Conservation (phyloP, 2,329 filamentous ascomycete genomes). For the Fusarium xylarioides region DNA sequence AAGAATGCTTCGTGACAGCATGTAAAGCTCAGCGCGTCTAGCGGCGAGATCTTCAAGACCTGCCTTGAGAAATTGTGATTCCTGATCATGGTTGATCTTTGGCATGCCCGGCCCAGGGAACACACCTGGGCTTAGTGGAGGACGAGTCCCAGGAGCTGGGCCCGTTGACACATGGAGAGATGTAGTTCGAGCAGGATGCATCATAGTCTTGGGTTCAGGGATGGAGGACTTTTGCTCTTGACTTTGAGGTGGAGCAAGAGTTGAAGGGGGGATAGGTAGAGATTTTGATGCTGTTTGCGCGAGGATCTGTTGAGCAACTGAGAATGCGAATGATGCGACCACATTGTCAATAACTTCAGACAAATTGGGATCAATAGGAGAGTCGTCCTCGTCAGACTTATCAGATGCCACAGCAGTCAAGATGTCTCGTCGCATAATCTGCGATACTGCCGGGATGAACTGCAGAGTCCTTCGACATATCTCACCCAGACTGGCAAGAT, state of each 20-base stretch:
- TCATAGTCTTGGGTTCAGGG: slow-evolving; percentile 74
- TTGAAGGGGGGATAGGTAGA: slow-evolving; percentile 71
- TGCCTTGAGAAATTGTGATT: slow-evolving; percentile 62
- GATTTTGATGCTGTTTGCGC: slow-evolving; percentile 77
- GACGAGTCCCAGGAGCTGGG: slow-evolving; percentile 47
- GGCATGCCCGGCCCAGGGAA: slow-evolving; percentile 61
- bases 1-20: slow-evolving; percentile 81
- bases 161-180: slow-evolving; percentile 62
- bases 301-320: slow-evolving; percentile 78
- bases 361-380: slow-evolving; percentile 49
- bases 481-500: slow-evolving; percentile 83
- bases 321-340: slow-evolving; percentile 81
- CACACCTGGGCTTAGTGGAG: slow-evolving; percentile 59
- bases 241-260: slow-evolving; percentile 55
- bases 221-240: slow-evolving; percentile 70
- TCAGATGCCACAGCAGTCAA: slow-evolving; percentile 64
- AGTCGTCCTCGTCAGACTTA: slow-evolving; percentile 48
- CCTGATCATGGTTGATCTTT: slow-evolving; percentile 52
- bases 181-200: slow-evolving; percentile 72
- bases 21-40: slow-evolving; percentile 81
- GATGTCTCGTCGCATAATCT: slow-evolving; percentile 82
- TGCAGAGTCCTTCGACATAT: slow-evolving; percentile 83
- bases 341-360: slow-evolving; percentile 74
- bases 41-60: slow-evolving; percentile 86
- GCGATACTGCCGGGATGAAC: slow-evolving; percentile 83